phyloP scores from a whole-genome alignment of 1,139 yeast species.

The Eremothecium coryli region DNA sequence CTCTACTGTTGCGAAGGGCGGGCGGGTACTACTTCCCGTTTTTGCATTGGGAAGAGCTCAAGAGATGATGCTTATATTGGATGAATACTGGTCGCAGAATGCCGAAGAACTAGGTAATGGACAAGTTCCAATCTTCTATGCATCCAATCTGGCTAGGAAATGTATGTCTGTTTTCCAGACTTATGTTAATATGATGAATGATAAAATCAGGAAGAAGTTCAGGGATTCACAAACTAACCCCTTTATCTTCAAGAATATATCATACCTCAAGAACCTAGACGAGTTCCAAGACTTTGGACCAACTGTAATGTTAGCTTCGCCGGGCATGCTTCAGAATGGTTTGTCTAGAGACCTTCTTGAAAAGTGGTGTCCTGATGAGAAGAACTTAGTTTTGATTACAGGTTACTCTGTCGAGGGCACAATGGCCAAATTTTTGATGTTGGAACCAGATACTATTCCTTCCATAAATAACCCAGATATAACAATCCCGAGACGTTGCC shows the following conservation, averaged over 20 bases:
- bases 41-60: slow-evolving; percentile 97
- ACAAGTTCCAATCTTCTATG: slow-evolving; percentile 67
- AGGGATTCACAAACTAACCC: slow-evolving; percentile 76
- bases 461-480: slow-evolving; percentile 71
- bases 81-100: slow-evolving; percentile 87
- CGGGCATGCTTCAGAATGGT: slow-evolving; percentile 97
- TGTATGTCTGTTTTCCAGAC: slow-evolving; percentile 98
- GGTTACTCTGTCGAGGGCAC: slow-evolving; percentile 99
- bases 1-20: slow-evolving; percentile 78
- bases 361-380: slow-evolving; percentile 95
- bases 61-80: slow-evolving; percentile 77
- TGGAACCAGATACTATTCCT: slow-evolving; percentile 85
- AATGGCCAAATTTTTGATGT: slow-evolving; percentile 80
- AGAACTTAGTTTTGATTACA: slow-evolving; percentile 77
- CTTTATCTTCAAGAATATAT: slow-evolving; percentile 78
- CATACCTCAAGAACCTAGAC: slow-evolving; percentile 70
- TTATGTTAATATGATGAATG: slow-evolving; percentile 95
- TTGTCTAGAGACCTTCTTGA: slow-evolving; percentile 84
- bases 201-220: slow-evolving; percentile 68
- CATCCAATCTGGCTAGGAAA: slow-evolving; percentile 86
- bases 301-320: slow-evolving; percentile 91
- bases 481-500: slow-evolving; percentile 75
- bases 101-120: slow-evolving; percentile 68
- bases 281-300: slow-evolving; percentile 90
- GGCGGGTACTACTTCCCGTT: slow-evolving; percentile 85